Evolutionary conservation across 2,329 filamentous ascomycete species (phyloP), one percentile per base, ranked within the genome.

Genomic region (Colletotrichum musicola): DNA sequence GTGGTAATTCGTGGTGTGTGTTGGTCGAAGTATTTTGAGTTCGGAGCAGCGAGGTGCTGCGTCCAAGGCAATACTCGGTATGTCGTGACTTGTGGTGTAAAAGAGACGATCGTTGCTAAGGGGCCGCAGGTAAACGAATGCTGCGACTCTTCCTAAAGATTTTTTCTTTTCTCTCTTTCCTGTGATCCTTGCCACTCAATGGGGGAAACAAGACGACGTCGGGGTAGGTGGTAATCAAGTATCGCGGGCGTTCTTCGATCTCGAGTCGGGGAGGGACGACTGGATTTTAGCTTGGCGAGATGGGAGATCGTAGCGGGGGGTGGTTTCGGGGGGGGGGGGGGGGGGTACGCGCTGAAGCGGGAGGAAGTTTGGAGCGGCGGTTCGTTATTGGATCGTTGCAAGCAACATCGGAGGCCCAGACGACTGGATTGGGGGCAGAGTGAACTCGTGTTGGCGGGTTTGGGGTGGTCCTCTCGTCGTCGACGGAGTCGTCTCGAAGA

Each of bases 121-220:
- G 58, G 68, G 67, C 68, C 69, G 77, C 74, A 20, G 77, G 72
- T 72, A 76, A 78, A 70, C 72, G 72, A 78, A 80, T 77, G 76
- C 76, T 77, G 74, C 75, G 77, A 74, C 69, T 72, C 58, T 67
- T 71, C 64, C 61, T 55, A 60, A 55, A 66, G 68, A 50, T 51
- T 55, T 30, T 55, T 49, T 49, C 18, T 16, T 18, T 46, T 46
- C 18, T 46, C 14, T 18, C 14, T 67, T 64, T 42, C 16, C 47
- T 51, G 53, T 62, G n/a, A 40, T 47, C 63, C 51, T 66, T 66
- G 63, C 67, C 67, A 57, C 44, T 62, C 62, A 69, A 66, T 66
- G 55, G 61, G 55, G 47, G 58, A 57, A 35, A 64, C 44, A 27
- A 53, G 50, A 49, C 49, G 57, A 57, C 30, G 62, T 60, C 55